Percentiles rank a stretch among this genome's conserved stretches.
phyloP scores from a whole-genome alignment of 192 early-diverging fungal genomes.

The Chytriomyces sp. region DNA sequence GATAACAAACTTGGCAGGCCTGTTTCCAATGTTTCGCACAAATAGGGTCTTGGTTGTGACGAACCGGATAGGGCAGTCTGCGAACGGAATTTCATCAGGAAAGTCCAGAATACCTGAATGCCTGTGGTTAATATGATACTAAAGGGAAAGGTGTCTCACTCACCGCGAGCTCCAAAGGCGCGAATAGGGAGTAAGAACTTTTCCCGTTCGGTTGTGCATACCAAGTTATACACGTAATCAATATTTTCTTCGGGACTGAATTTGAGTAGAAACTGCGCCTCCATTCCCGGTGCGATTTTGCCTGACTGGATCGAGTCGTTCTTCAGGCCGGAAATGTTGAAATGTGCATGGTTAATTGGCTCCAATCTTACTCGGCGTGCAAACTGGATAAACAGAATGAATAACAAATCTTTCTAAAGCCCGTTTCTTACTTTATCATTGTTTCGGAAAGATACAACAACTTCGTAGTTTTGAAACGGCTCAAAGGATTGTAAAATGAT shows the following conservation, averaged over 20 bases:
- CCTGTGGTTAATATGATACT: background rate
- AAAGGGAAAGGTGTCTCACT: background rate
- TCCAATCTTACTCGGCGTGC: slow-evolving; percentile 52
- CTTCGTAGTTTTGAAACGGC: slow-evolving; percentile 59
- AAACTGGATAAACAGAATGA: slow-evolving; percentile 37
- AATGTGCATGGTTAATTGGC: slow-evolving; percentile 51
- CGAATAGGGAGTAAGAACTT: slow-evolving; percentile 59
- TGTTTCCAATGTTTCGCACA: slow-evolving; percentile 62
- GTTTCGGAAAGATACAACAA: slow-evolving; percentile 58
- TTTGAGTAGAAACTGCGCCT: slow-evolving; percentile 52
- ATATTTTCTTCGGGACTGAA: slow-evolving; percentile 58
- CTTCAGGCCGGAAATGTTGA: slow-evolving; percentile 47
- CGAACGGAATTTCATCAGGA: slow-evolving; percentile 54
- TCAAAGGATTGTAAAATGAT: slow-evolving; percentile 49
- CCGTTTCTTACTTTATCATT: slow-evolving; percentile 55
- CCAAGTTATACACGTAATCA: slow-evolving; percentile 57
- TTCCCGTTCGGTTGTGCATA: slow-evolving; percentile 64
- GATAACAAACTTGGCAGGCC: slow-evolving; percentile 50
- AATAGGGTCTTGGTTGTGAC: slow-evolving; percentile 44
- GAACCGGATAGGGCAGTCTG: slow-evolving; percentile 49
- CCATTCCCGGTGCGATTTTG: slow-evolving; percentile 67
- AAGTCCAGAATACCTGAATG: slow-evolving; percentile 55
- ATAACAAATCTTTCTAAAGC: slow-evolving; percentile 10
- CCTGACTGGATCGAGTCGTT: slow-evolving; percentile 47
- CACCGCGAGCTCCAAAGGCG: slow-evolving; percentile 57